Percentiles rank a stretch among this genome's conserved stretches.
These are phyloP conservation scores for Corylus heterophylla DNA, from an alignment of 306 rosid species.

Conservation along the genomic window DNA sequence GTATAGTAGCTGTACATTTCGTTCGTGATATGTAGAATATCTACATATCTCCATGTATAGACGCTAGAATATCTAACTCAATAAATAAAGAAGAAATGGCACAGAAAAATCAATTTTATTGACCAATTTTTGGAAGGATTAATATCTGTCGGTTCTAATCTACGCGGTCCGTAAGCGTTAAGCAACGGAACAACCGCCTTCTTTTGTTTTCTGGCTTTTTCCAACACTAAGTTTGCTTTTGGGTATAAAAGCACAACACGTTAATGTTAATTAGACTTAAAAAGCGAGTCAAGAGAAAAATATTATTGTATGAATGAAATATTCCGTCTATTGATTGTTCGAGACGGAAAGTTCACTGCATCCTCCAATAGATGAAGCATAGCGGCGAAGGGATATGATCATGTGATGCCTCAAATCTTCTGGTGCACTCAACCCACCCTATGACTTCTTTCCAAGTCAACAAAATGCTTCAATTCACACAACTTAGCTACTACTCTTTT, in stretches of 20 bases:
- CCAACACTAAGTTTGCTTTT: background rate
- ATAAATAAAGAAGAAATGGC: no score
- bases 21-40: no score
- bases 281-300: background rate
- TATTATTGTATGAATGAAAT: background rate
- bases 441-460: background rate
- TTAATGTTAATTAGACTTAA: background rate
- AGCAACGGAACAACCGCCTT: background rate
- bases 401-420: background rate
- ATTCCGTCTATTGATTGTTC: conserved; percentile 18
- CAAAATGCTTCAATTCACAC: background rate
- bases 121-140: no score
- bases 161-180: no score
- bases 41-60: no score
- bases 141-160: no score
- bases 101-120: no score
- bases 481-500: no score
- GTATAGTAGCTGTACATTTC: no score
- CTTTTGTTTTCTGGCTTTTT: background rate
- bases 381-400: background rate
- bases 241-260: background rate
- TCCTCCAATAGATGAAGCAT: background rate
- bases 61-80: no score
- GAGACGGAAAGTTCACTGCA: conserved; percentile 23
- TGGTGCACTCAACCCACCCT: background rate